These are phyloP conservation scores for Shiraia bambusicola DNA, from an alignment of 2,329 filamentous ascomycete genomes.

Conservation along the genomic window DNA sequence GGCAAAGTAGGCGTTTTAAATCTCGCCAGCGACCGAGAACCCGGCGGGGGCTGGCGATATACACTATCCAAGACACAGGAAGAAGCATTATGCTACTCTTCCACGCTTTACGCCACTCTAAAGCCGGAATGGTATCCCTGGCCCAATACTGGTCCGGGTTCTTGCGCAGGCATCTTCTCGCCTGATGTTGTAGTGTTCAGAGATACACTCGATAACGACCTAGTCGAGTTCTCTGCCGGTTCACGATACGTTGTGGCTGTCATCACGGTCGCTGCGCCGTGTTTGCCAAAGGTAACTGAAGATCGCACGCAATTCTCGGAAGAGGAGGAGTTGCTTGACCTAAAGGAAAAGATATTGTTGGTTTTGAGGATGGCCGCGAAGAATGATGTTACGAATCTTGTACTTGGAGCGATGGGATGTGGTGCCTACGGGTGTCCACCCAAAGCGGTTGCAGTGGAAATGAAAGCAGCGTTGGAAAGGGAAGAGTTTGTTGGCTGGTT, in stretches of 20 bases:
- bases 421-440: conserved; percentile 27
- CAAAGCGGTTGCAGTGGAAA: conserved; percentile 16
- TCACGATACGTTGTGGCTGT: conserved; percentile 17
- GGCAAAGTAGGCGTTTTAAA: conserved; percentile 22
- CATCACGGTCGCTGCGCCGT: conserved; percentile 24
- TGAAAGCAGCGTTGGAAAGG: conserved; percentile 16
- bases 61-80: conserved; percentile 23
- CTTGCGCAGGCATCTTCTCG: conserved; percentile 22
- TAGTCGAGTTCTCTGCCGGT: conserved; percentile 12
- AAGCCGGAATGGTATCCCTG: conserved; percentile 28
- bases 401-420: conserved; percentile 28
- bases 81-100: conserved; percentile 28
- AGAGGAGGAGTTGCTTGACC: conserved; percentile 7
- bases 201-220: conserved; percentile 20
- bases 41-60: conserved; percentile 26
- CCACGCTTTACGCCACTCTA: conserved; percentile 19
- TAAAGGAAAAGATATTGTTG: conserved; percentile 22
- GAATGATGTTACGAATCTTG: conserved; percentile 18
- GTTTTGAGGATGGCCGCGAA: conserved; percentile 18
- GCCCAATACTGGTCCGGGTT: conserved; percentile 20
- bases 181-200: conserved; percentile 23
- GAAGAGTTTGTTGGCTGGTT: conserved; percentile 28
- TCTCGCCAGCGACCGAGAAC: conserved; percentile 21
- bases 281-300: conserved; percentile 9
- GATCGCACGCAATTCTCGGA: conserved; percentile 12